These are phyloP conservation scores for Colletotrichum lupini DNA, from an alignment of 2,329 filamentous ascomycete genomes.

Conservation along the genomic window DNA sequence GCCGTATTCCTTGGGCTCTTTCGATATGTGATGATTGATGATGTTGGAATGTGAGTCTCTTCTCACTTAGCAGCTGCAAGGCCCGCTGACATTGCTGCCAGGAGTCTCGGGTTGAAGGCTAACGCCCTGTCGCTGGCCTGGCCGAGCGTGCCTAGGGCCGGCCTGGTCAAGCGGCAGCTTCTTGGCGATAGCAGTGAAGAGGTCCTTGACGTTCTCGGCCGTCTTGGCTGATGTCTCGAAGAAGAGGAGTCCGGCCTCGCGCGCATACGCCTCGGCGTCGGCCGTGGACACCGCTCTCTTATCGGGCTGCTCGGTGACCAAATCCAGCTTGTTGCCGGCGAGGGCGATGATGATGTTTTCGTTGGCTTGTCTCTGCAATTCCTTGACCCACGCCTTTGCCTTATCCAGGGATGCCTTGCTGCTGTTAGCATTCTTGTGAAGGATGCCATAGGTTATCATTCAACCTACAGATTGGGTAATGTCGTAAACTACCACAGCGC, in stretches of 20 bases:
- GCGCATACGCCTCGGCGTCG: slow-evolving; percentile 95
- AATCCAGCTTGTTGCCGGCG: slow-evolving; percentile 96
- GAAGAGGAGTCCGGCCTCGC: slow-evolving; percentile 93
- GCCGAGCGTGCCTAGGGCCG: slow-evolving; percentile 86
- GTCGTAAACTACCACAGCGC: slow-evolving; percentile 98
- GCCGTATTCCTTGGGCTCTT: slow-evolving; percentile 2
- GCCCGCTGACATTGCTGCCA: slow-evolving; percentile 66
- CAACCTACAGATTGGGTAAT: slow-evolving; percentile 94
- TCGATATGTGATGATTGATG: slow-evolving; percentile 3
- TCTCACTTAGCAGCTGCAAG: slow-evolving; percentile 65
- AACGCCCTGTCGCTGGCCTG: slow-evolving; percentile 69
- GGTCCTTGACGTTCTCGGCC: slow-evolving; percentile 91
- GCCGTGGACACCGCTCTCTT: slow-evolving; percentile 91
- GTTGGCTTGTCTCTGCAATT: slow-evolving; percentile 97
- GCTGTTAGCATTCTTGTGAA: slow-evolving; percentile 39
- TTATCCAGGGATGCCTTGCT: slow-evolving; percentile 93
- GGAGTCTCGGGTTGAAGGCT: slow-evolving; percentile 66
- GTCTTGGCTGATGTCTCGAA: slow-evolving; percentile 99
- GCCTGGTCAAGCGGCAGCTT: slow-evolving; percentile 96
- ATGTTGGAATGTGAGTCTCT: slow-evolving; percentile 21
- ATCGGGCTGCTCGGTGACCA: slow-evolving; percentile 93
- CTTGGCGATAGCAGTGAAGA: slow-evolving; percentile 98
- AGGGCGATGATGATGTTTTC: slow-evolving; percentile 99
- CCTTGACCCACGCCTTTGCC: slow-evolving; percentile 99
- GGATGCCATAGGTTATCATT: not conserved